These are phyloP conservation scores for Brassica juncea DNA, from an alignment of 345 rosid genomes.

Conservation along the genomic window DNA sequence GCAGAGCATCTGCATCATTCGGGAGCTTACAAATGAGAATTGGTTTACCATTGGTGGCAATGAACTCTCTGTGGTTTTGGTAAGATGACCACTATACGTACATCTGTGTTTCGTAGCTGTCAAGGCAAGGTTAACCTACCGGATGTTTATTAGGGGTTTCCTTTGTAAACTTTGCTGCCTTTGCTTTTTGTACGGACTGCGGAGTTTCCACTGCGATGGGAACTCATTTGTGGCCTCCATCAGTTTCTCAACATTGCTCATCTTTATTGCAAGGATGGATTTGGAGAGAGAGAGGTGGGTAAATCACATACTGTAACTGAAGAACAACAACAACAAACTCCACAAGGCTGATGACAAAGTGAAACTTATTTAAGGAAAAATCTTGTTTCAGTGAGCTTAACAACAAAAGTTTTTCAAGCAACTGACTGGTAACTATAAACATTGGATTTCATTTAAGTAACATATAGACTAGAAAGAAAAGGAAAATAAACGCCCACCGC, in stretches of 20 bases:
- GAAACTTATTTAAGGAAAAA: background rate
- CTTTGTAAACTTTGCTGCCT: conserved; percentile 70
- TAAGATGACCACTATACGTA: conserved; percentile 70
- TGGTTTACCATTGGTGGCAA: conserved; percentile 60
- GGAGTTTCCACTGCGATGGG: conserved; percentile 63
- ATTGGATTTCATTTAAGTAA: background rate
- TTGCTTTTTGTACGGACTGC: conserved; percentile 52
- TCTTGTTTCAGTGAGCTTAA: background rate
- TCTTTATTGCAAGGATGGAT: conserved; percentile 49
- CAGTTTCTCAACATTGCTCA: conserved; percentile 51
- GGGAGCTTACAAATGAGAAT: conserved; percentile 63
- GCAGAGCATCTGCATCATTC: conserved; percentile 26
- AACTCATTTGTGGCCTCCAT: conserved; percentile 79
- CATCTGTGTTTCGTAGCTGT: conserved; percentile 71
- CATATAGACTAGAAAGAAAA: background rate
- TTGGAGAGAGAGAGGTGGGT: conserved; percentile 46
- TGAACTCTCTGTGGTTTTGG: conserved; percentile 81
- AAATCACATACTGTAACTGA: conserved; percentile 47
- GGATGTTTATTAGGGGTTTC: conserved; percentile 83
- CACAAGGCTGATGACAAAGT: conserved; percentile 17
- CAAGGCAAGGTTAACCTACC: conserved; percentile 72
- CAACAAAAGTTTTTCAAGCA: background rate
- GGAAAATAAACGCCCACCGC: too few species aligned
- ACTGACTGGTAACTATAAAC: background rate
- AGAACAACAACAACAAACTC: background rate